phyloP scores from a whole-genome alignment of 2,329 filamentous ascomycete genomes.

The Penicillium sp. region DNA sequence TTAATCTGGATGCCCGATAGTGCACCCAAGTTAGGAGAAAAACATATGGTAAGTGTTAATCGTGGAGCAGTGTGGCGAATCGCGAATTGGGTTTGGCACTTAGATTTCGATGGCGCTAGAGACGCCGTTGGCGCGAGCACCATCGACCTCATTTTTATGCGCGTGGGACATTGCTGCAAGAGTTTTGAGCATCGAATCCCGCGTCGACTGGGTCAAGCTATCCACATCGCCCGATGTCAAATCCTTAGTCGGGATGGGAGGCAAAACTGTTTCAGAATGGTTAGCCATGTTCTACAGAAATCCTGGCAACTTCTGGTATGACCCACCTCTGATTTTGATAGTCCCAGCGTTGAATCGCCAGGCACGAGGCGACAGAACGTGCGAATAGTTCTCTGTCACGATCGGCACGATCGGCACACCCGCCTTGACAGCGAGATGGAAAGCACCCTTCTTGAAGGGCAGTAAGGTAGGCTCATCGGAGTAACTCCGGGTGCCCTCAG shows the following conservation, averaged over 20 bases:
- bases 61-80: not conserved
- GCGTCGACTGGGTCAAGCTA: conserved; percentile 63
- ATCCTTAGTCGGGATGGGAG: conserved; percentile 73
- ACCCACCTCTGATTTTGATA: conserved; percentile 72
- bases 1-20: not conserved
- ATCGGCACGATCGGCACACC: conserved; percentile 89
- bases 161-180: conserved; percentile 43
- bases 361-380: conserved; percentile 64
- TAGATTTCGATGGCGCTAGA: conserved; percentile 37
- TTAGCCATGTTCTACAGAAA: not conserved
- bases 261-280: conserved; percentile 57
- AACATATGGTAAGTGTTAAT: not conserved
- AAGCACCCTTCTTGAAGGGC: conserved; percentile 99
- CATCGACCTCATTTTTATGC: conserved; percentile 18
- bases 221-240: conserved; percentile 76
- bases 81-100: conserved; percentile 9
- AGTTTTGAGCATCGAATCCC: conserved; percentile 70
- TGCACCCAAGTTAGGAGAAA: not conserved
- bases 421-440: conserved; percentile 91
- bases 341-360: conserved; percentile 64
- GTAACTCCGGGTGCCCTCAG: conserved; percentile 89
- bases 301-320: not conserved
- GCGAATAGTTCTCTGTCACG: conserved; percentile 75
- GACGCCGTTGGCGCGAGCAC: conserved; percentile 19
- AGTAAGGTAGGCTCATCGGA: conserved; percentile 74